Conservation (phyloP, 192 early-diverging fungal genomes). For the Coemansia asiatica region DNA sequence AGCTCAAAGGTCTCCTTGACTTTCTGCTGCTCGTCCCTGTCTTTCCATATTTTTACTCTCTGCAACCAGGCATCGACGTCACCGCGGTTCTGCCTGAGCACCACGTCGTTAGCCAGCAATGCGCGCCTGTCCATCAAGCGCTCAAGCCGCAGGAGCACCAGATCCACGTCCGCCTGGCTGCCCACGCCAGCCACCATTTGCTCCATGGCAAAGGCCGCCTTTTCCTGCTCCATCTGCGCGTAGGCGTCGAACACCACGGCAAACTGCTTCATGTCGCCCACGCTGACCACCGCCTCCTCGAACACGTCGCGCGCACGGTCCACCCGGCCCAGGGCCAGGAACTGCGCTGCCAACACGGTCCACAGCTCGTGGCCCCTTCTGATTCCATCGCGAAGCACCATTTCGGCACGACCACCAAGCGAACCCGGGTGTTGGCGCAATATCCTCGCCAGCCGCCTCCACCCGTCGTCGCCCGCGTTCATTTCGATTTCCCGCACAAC, state of each 20-base stretch:
- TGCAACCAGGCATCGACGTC: conserved; percentile 91
- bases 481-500: conserved; percentile 72
- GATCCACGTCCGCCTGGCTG: conserved; percentile 70
- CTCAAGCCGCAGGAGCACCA: conserved; percentile 84
- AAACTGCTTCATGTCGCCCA: conserved; percentile 87
- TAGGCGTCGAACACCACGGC: conserved; percentile 96
- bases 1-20: conserved; percentile 5
- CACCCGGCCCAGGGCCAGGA: conserved; percentile 70
- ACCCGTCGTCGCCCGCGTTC: conserved; percentile 29
- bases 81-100: conserved; percentile 87
- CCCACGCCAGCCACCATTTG: conserved; percentile 55
- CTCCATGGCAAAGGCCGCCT: conserved; percentile 76
- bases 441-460: conserved; percentile 83
- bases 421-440: conserved; percentile 70
- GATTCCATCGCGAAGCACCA: conserved; percentile 76
- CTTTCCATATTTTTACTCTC: conserved; percentile 65
- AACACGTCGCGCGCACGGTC: conserved; percentile 92
- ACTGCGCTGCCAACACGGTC: conserved; percentile 79
- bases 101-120: conserved; percentile 90
- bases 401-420: conserved; percentile 56
- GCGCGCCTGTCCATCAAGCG: conserved; percentile 88
- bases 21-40: conserved; percentile 5
- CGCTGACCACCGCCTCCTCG: conserved; percentile 82
- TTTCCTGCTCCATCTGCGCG: conserved; percentile 84
- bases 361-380: conserved; percentile 71